phyloP scores from a whole-genome alignment of 192 early-diverging fungal genomes.

The Pecoramyces ruminantium region DNA sequence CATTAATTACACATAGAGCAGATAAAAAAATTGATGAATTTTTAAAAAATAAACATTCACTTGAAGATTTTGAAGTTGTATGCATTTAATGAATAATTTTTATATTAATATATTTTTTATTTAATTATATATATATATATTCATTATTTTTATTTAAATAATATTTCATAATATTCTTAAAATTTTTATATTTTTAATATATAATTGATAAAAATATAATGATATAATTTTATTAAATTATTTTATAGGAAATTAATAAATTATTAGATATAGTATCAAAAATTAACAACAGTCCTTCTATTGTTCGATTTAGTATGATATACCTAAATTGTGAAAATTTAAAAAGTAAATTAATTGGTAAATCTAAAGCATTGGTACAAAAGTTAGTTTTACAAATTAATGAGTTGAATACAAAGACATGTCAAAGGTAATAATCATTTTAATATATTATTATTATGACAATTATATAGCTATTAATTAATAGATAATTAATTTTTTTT shows the following conservation, averaged over 20 bases:
- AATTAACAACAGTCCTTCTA: constrained; percentile 23
- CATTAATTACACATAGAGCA: constrained; percentile 37
- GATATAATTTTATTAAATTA: background rate
- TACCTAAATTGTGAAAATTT: constrained; percentile 36
- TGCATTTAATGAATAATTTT: too few relatives aligned
- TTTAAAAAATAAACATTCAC: constrained; percentile 38
- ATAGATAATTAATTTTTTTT: background rate
- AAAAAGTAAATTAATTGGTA: constrained; percentile 29
- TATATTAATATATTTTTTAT: constrained; percentile 3
- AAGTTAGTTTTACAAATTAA: constrained; percentile 39
- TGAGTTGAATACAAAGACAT: constrained; percentile 35
- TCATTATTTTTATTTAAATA: too few relatives aligned
- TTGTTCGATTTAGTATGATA: constrained; percentile 37
- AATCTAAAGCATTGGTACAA: constrained; percentile 38
- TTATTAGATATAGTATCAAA: constrained; percentile 35
- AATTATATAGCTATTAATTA: too few relatives aligned
- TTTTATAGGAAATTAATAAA: constrained; percentile 40
- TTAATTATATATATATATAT: constrained; percentile 3
- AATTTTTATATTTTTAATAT: too few relatives aligned
- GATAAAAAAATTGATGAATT: constrained; percentile 49
- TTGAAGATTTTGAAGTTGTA: constrained; percentile 38
- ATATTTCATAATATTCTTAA: too few relatives aligned
- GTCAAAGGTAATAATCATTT: constrained; percentile 23
- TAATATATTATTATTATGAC: too few relatives aligned
- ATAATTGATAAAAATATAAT: too few relatives aligned